Conservation (phyloP, 163 green algal genomes). For the Scenedesmus sp. region DNA sequence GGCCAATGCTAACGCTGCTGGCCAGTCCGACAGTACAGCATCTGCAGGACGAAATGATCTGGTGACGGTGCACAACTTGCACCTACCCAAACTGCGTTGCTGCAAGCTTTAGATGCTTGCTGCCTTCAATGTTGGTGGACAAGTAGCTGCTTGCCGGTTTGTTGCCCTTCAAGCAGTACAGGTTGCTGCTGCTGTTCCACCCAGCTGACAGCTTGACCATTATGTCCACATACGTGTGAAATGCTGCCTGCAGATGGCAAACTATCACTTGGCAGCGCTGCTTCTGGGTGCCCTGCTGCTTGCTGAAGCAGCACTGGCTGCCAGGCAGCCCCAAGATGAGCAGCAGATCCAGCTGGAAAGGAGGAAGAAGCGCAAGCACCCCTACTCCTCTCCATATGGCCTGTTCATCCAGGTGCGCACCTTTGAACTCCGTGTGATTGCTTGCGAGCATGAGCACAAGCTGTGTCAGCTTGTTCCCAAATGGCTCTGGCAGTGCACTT, state of each 20-base stretch:
- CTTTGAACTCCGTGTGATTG: background rate
- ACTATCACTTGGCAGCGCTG: background rate
- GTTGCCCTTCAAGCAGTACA: background rate
- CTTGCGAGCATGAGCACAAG: background rate
- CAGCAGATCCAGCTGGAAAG: background rate
- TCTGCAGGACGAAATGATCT: background rate
- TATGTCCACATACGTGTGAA: background rate
- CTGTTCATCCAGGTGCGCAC: conserved; percentile 67
- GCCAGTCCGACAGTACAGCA: background rate
- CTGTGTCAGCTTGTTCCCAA: too few species aligned
- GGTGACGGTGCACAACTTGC: background rate
- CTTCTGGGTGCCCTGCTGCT: conserved; percentile 3
- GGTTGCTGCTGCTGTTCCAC: background rate
- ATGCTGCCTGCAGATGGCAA: background rate
- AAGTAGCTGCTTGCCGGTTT: background rate
- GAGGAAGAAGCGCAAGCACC: conserved; percentile 49
- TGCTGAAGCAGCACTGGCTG: background rate
- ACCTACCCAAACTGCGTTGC: background rate
- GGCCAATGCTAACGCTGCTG: background rate
- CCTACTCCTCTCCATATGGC: conserved; percentile 51
- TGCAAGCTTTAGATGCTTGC: background rate
- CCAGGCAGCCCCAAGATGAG: conserved; percentile 13
- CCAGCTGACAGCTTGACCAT: background rate
- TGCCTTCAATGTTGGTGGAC: background rate
- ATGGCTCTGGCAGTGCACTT: too few species aligned